Base-by-base conservation (phyloP, 768 basidiomycete genomes). In the Tricholoma bakamatsutake region DNA sequence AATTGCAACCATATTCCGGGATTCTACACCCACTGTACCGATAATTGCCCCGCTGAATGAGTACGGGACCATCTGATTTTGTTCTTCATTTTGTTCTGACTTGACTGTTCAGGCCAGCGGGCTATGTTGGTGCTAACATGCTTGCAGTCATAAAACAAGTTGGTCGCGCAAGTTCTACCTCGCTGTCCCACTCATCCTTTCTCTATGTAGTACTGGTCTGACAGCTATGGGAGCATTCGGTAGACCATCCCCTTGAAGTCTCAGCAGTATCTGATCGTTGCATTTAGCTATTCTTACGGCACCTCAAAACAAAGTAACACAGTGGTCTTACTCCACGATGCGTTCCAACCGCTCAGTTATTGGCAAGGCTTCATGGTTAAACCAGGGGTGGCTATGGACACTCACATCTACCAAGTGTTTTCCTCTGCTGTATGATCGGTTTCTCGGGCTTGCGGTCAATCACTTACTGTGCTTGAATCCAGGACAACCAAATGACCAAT, bases 381-480 rank as follows among this genome's bases (percentile, higher is more conserved):
- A n/a, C n/a, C n/a, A 39, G 87, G 87, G 10, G 90, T 90, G 17
- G 80, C 85, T 21, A 80, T 93, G 73, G 90, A 90, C 67, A 89
- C 85, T 33, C 88, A 90, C 64, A 81, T 86, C 52, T 90, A 90
- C 63, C 87, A 89, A 63, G 79, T 90, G 69, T 90, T 90, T 72
- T 80, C 77, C 18, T 62, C 77, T 35, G 66, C 72, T 17, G 87
- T 86, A 61, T 51, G 31, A 11, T 40, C 52, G 11, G 39, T 46
- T 49, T 35, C 37, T 51, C 28, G 9, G 28, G 21, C 11, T 24
- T 59, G 13, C 15, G 24, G 43, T 13, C 17, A 42, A 24, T 49
- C 31, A 42, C 42, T 55, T n/a, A 53, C 6, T 35, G 11, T 51
- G 28, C 21, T 45, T 31, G 28, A 15, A 15, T 58, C 21, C 57